Evolutionary conservation across 305 asterid species (phyloP), one percentile per base, ranked within the genome.

Genomic region (Solanum chacoense): DNA sequence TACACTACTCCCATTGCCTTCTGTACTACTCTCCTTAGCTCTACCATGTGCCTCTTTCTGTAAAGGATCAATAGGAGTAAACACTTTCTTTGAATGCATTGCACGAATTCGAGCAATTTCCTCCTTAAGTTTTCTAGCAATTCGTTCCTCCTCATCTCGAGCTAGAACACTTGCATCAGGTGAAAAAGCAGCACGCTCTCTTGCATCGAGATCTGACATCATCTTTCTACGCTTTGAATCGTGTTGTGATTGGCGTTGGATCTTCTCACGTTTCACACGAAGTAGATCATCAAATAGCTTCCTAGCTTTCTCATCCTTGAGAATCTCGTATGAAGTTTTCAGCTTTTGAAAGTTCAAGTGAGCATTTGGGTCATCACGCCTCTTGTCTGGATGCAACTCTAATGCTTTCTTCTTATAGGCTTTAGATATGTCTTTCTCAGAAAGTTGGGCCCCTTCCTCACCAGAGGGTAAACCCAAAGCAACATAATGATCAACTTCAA

Each of bases 201-300:
- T 93, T 90, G 93, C 96, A 87, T 94, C 98, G 74, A 97, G 98
- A 90, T 96, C 98, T 8, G 98, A 94, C 98, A 93, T 93, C 98
- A 95, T 96, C 90, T 92, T 96, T 26, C 93, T 85, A 38, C 97
- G 96, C 93, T 97, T 96, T 73, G 94, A 89, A 85, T 95, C 98
- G 6, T 77, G 97, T 26, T 91, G 94, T 5, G 95, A 94, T 83
- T 93, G 95, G 24, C 97, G 96, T 11, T 89, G 94, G 91, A 91
- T 71, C 93, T 94, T 97, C 86, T 94, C 98, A 63, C 93, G 92
- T 88, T 94, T 95, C 50, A 94, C 89, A 87, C 93, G 94, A 40
- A 96, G 96, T 42, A 94, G 92, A 89, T 95, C 98, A 78, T 96
- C 98, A 85, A 96, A 96, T 38, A 95, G 89, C 90, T 95, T 96